Percentiles rank a stretch among this genome's conserved stretches.
phyloP scores from a whole-genome alignment of 2,329 filamentous ascomycete species.

The Neofusicoccum sp. region DNA sequence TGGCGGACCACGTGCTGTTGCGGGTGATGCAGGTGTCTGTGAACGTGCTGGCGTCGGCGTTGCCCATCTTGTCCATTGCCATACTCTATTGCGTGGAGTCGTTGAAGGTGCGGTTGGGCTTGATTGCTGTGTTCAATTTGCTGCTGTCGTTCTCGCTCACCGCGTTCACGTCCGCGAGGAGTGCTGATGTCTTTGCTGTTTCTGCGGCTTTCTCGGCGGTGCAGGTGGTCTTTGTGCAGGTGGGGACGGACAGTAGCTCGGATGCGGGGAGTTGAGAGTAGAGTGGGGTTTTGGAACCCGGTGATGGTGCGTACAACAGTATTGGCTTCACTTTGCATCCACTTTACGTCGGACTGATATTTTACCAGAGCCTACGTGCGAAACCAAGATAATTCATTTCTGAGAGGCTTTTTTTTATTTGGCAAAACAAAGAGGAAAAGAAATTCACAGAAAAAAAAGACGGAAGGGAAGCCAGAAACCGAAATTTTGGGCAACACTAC shows the following conservation, averaged over 20 bases:
- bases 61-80: background rate
- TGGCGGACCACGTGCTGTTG: background rate
- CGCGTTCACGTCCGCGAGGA: background rate
- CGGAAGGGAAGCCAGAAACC: too few relatives aligned
- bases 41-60: background rate
- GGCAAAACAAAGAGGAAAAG: too few relatives aligned
- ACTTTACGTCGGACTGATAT: too few relatives aligned
- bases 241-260: background rate
- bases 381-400: too few relatives aligned
- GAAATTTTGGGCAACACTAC: too few relatives aligned
- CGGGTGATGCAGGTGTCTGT: background rate
- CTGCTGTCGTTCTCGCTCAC: background rate
- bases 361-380: too few relatives aligned
- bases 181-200: background rate
- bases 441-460: too few relatives aligned
- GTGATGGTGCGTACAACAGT: too few relatives aligned
- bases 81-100: background rate
- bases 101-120: background rate
- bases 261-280: background rate
- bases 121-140: background rate
- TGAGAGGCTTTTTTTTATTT: too few relatives aligned
- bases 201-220: background rate
- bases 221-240: slow-evolving; percentile 4
- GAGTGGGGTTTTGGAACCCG: background rate
- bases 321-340: too few relatives aligned